A percentile compares a stretch with the other conserved stretches of the same genome.
Conservation (phyloP, 805 yeast genomes). For the Vanderwaltozyma yarrowii region DNA sequence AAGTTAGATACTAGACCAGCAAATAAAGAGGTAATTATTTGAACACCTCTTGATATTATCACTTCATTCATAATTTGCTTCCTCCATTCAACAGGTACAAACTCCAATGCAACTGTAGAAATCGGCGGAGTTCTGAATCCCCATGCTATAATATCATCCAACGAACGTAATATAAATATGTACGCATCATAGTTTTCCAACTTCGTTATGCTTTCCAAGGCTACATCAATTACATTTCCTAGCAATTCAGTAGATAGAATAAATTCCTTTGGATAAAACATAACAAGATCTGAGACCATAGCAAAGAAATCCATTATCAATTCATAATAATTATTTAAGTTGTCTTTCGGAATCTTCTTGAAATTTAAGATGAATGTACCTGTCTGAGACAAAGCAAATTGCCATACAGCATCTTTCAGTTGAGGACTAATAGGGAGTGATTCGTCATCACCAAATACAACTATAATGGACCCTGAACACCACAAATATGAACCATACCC, state of each 20-base stretch:
- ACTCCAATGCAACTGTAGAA: conserved; percentile 44
- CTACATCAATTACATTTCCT: conserved; percentile 45
- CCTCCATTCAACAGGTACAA: conserved; percentile 47
- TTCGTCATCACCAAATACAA: conserved; percentile 56
- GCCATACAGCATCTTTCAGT: conserved; percentile 55
- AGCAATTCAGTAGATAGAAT: conserved; percentile 33
- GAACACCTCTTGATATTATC: conserved; percentile 45
- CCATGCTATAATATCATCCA: conserved; percentile 79
- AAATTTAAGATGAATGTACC: conserved; percentile 43
- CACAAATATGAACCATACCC: conserved; percentile 77
- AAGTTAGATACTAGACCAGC: conserved; percentile 63
- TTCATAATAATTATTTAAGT: conserved; percentile 34
- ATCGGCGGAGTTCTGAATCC: conserved; percentile 75
- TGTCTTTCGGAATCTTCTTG: conserved; percentile 12
- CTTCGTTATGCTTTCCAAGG: conserved; percentile 39
- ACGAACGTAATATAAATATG: conserved; percentile 56
- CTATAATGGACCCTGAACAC: conserved; percentile 76
- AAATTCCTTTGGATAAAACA: conserved; percentile 45
- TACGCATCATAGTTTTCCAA: conserved; percentile 65
- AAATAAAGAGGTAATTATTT: conserved; percentile 42
- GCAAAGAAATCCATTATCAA: conserved; percentile 79
- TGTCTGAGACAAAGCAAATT: conserved; percentile 61
- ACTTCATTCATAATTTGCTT: conserved; percentile 36
- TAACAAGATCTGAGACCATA: conserved; percentile 65
- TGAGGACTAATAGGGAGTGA: conserved; percentile 27